Evolutionary conservation across 345 rosid genomes (phyloP).

Genomic region (Populus tremula): DNA sequence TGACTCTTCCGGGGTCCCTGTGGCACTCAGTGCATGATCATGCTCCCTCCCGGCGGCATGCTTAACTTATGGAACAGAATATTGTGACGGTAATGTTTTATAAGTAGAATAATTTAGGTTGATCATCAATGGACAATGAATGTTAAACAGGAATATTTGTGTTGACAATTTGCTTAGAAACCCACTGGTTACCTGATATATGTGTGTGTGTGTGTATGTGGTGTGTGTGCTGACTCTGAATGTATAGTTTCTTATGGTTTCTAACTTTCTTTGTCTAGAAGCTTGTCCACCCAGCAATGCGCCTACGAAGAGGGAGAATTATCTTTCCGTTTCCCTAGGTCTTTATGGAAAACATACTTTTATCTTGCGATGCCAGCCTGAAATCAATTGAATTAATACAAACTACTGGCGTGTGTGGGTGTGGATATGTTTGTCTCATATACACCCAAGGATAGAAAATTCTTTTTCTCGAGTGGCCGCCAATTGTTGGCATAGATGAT

Average conservation of each 20-base stretch:
- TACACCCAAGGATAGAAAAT: too few species aligned
- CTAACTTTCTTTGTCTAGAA: neutral
- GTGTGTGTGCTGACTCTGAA: neutral
- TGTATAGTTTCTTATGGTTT: neutral
- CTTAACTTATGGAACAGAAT: neutral
- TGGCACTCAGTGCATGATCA: neutral
- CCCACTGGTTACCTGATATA: neutral
- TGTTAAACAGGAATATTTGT: neutral
- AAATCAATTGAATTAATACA: neutral
- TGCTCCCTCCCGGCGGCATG: neutral
- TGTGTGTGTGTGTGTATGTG: too few species aligned
- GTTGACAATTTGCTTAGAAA: neutral
- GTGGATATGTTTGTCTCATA: too few species aligned
- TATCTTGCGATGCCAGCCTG: neutral
- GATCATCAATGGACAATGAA: neutral
- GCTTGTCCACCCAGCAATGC: neutral
- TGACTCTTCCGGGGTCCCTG: constrained; percentile 10
- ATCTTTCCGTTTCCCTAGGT: neutral
- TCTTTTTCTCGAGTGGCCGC: too few species aligned
- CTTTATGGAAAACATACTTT: too few species aligned
- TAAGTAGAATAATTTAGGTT: neutral
- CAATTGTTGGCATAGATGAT: too few species aligned
- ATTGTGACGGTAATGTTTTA: neutral
- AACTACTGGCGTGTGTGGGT: too few species aligned
- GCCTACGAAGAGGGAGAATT: neutral